Evolutionary conservation across 2,329 filamentous ascomycete genomes (phyloP).

Genomic region (Colletotrichum abscissum): DNA sequence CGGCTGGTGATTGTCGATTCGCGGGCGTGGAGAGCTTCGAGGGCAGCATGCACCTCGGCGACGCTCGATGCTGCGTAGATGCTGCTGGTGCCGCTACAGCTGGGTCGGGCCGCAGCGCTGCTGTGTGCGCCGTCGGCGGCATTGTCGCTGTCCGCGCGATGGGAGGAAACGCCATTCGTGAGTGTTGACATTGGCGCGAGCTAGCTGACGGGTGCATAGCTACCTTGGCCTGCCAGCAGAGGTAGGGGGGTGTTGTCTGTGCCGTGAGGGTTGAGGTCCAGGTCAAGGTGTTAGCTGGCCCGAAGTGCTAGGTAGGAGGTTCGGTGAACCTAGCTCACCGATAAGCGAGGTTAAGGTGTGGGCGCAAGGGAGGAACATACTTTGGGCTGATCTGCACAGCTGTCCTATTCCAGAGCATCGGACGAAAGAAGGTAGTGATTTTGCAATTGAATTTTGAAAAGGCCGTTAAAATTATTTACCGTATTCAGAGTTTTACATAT

Average conservation of each 20-base stretch:
- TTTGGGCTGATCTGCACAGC: slow-evolving; percentile 22
- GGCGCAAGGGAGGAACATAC: slow-evolving; percentile 26
- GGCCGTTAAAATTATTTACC: slow-evolving; percentile 32
- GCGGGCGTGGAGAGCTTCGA: slow-evolving; percentile 79
- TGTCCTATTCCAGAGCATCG: not conserved
- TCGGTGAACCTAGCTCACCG: slow-evolving; percentile 35
- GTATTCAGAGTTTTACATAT: slow-evolving; percentile 26
- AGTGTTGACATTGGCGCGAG: slow-evolving; percentile 59
- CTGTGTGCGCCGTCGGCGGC: slow-evolving; percentile 35
- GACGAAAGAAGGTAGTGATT: not conserved
- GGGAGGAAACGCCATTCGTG: slow-evolving; percentile 55
- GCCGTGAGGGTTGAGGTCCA: slow-evolving; percentile 29
- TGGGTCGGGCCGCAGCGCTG: slow-evolving; percentile 17
- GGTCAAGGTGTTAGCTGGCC: slow-evolving; percentile 36
- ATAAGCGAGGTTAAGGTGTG: slow-evolving; percentile 33
- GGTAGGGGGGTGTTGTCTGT: slow-evolving; percentile 27
- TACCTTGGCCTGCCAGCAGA: slow-evolving; percentile 42
- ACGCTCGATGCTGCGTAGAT: slow-evolving; percentile 80
- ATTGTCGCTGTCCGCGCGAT: slow-evolving; percentile 46
- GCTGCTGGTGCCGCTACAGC: slow-evolving; percentile 37
- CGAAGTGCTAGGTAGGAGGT: slow-evolving; percentile 25
- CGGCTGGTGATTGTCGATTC: slow-evolving; percentile 80
- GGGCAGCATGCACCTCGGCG: slow-evolving; percentile 81
- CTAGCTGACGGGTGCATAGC: slow-evolving; percentile 56
- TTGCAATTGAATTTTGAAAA: slow-evolving; percentile 4